Percentiles rank a stretch among this genome's conserved stretches.
These are phyloP conservation scores for Sporisorium exsertum DNA, from an alignment of 1,284 basidiomycete genomes.

Conservation along the genomic window DNA sequence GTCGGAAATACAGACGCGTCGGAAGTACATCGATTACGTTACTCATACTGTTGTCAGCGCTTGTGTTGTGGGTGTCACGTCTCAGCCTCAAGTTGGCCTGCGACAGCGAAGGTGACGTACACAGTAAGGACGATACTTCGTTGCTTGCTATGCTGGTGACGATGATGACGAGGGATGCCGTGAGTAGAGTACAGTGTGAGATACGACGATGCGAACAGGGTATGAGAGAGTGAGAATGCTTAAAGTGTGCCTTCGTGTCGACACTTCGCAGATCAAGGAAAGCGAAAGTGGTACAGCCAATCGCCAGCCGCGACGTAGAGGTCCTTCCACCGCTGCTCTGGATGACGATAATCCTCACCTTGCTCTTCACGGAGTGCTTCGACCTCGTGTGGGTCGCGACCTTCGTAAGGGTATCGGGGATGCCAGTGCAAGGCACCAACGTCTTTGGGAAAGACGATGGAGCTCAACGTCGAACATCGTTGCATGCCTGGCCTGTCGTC, in stretches of 20 bases:
- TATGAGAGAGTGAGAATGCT: neutral
- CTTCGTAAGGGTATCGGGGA: slow-evolving; percentile 19
- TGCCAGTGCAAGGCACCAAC: slow-evolving; percentile 28
- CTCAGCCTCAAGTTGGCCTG: neutral
- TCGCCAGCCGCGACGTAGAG: slow-evolving; percentile 22
- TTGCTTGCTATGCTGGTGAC: neutral
- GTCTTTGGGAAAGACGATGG: slow-evolving; percentile 10
- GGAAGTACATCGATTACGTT: too few relatives aligned
- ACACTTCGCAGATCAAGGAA: slow-evolving; percentile 17
- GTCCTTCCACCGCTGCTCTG: slow-evolving; percentile 23
- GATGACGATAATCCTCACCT: neutral
- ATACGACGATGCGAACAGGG: neutral
- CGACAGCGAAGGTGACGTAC: too few relatives aligned
- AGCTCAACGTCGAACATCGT: slow-evolving; percentile 19
- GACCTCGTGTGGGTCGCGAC: slow-evolving; percentile 10
- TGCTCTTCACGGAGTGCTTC: slow-evolving; percentile 4
- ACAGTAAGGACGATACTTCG: neutral
- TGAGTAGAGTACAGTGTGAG: slow-evolving; percentile 1
- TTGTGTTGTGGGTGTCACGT: neutral
- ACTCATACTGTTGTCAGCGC: neutral
- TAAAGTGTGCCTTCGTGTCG: neutral
- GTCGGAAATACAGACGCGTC: too few relatives aligned
- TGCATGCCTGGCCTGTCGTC: neutral
- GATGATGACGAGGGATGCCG: neutral
- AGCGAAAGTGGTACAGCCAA: slow-evolving; percentile 40